Conservation (phyloP, 805 yeast genomes). For the Ogataea angusta region DNA sequence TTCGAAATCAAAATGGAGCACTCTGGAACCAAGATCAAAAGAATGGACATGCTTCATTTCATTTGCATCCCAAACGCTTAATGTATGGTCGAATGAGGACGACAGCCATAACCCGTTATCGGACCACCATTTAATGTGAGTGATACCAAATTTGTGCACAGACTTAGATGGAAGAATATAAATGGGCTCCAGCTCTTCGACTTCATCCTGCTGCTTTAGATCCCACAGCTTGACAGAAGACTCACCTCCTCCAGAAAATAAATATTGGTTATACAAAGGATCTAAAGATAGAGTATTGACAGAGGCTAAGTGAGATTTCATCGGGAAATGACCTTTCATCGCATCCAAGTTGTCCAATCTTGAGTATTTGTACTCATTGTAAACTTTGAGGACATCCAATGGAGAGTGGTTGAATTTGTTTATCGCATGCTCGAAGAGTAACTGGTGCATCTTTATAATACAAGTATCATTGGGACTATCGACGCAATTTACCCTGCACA, state of each 20-base stretch:
- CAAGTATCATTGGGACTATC: constrained; percentile 2
- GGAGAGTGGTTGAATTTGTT: constrained; percentile 11
- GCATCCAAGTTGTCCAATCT: constrained; percentile 20
- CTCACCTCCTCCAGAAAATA: constrained; percentile 74
- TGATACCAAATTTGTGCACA: constrained; percentile 70
- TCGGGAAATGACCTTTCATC: constrained; percentile 34
- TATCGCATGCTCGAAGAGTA: constrained; percentile 22
- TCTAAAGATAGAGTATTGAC: constrained; percentile 64
- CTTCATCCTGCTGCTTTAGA: constrained; percentile 28
- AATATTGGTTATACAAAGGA: constrained; percentile 37
- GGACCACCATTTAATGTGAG: constrained; percentile 85
- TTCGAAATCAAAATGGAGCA: constrained; percentile 67
- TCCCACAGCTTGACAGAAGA: constrained; percentile 70
- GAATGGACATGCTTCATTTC: constrained; percentile 61
- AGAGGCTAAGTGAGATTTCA: constrained; percentile 45
- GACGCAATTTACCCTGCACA: constrained; percentile 10
- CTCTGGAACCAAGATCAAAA: constrained; percentile 58
- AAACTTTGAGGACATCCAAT: constrained; percentile 20
- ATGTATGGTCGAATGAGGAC: constrained; percentile 73
- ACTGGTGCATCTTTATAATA: constrained; percentile 21
- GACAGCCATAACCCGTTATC: constrained; percentile 85
- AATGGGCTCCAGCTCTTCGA: constrained; percentile 17
- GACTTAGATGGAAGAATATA: constrained; percentile 29
- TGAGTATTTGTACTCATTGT: constrained; percentile 27
- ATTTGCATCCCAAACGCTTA: constrained; percentile 80